Base-by-base conservation (phyloP, 192 early-diverging fungal genomes). In the Diversispora epigaea region DNA sequence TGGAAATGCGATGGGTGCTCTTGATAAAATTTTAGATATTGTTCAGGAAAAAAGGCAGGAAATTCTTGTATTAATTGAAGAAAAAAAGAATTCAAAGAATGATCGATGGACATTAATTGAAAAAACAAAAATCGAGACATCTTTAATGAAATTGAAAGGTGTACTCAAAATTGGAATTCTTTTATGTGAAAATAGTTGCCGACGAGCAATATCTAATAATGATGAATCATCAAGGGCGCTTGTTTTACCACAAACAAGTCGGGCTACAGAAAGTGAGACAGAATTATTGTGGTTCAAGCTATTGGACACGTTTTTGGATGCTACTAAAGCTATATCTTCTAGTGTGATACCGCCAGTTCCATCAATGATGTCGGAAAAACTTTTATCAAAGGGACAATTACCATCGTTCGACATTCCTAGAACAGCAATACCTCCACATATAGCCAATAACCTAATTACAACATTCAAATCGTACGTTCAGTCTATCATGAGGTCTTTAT, bases 381-480 rank as follows among this genome's bases (percentile, higher is more conserved):
- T 72, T 56, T 52, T 72, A 56, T 61, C 61, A 4, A 75, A 75
- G n/a, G 63, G 63, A 44, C 61, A 75, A n/a, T 14, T 55, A 11
- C 50, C 73, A 6, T 54, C 73, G 19, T 63, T 52, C 21, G 73
- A 49, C n/a, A 65, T 63, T 9, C 62, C 61, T 10, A 60, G 47
- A 54, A 43, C 54, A 65, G 45, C 73, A 14, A 44, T 75, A 55
- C 62, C 73, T 40, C 61, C 73, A 54, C 65, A 81, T 46, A 78
- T 83, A 50, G 76, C 77, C 21, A 75, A 84, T 54, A 82, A 84
- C 60, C 73, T 87, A n/a, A 71, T 81, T 7, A 80, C 78, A 19
- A 81, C 85, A 54, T 89, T 84, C 49, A 89, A 89, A 76, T 80
- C 84, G 0, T 87, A 80, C 71, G 86, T 89, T 4, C 87, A 89